These are phyloP conservation scores for Grosmannia serpens DNA, from an alignment of 2,329 filamentous ascomycete species.

Conservation along the genomic window DNA sequence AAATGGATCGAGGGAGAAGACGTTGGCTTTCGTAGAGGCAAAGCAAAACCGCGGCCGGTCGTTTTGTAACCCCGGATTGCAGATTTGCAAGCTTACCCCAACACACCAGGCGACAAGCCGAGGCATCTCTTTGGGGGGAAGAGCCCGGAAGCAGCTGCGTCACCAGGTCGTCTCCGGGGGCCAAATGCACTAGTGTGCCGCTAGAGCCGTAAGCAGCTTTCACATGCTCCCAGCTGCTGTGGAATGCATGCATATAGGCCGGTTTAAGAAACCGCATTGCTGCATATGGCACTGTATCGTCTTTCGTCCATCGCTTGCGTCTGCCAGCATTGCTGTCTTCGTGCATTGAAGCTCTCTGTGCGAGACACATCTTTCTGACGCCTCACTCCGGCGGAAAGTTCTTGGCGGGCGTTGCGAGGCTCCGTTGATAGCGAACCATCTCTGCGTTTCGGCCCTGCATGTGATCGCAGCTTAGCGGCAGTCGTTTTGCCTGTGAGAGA, in stretches of 20 bases:
- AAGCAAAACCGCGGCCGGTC: not conserved
- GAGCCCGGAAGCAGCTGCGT: not conserved
- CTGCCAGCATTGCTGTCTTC: too few species aligned
- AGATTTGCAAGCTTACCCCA: not conserved
- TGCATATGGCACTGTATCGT: not conserved
- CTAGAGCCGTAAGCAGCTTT: not conserved
- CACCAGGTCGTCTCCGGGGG: not conserved
- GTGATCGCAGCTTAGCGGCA: not conserved
- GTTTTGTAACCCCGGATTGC: slow-evolving; percentile 1
- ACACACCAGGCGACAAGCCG: not conserved
- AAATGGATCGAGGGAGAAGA: not conserved
- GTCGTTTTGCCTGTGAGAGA: not conserved
- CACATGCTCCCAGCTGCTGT: not conserved
- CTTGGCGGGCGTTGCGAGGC: too few species aligned
- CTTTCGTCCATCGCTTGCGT: too few species aligned
- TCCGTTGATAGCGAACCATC: too few species aligned
- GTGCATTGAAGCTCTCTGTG: too few species aligned
- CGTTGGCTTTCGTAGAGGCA: not conserved
- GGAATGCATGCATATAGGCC: not conserved
- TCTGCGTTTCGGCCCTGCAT: not conserved
- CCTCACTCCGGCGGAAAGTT: not conserved
- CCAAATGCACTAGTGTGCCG: not conserved
- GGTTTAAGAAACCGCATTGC: not conserved
- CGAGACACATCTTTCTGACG: too few species aligned
- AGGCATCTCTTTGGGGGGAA: not conserved